Evolutionary conservation across 164 flowering plant species (phyloP), one percentile per base, ranked within the genome.

Genomic region (Buxus sempervirens): DNA sequence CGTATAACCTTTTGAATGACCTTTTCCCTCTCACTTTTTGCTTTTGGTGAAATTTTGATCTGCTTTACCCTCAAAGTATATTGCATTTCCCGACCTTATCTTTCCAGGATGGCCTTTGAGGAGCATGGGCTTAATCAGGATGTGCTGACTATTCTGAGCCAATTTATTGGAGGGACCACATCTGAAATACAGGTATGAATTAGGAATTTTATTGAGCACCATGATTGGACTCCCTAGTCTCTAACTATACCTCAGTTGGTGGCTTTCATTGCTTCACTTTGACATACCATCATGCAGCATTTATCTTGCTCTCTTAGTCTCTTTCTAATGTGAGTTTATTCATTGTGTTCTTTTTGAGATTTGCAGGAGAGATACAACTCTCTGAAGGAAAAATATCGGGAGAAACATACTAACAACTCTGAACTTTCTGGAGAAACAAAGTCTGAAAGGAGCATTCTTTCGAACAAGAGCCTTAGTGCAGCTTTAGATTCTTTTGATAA

Each of bases 401-500:
- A 73, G 38, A 76, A 71, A 63, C 72, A 62, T 20, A 66, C 69
- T 32, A 71, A 70, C 57, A 62, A 68, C 19, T 14, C 58, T 9
- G 75, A 75, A 72, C 72, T 25, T 71, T 81, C 82, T 68, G 74
- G 32, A 45, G 81, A 77, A 63, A 70, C 56, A 54, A 76, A 60
- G 63, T 63, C 71, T 66, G 81, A 79, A 60, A 74, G 62, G 72
- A 77, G 76, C 56, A 72, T 78, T 36, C 73, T 73, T 54, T 72
- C 88, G 73, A 90, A 88, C 53, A 91, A 88, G 81, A 85, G 87
- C 77, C 92, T 96, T 21, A 70, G 77, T 82, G 81, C 87, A 60
- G 86, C 97, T 73, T 76, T 93, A 73, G 98, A 93, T 86, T 91
- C 99, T 66, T 84, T 93, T 77, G 98, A 96, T 76, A 93, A 88